Evolutionary conservation across 768 basidiomycete species (phyloP), one percentile per base, ranked within the genome.

Genomic region (Collybiopsis confluens): DNA sequence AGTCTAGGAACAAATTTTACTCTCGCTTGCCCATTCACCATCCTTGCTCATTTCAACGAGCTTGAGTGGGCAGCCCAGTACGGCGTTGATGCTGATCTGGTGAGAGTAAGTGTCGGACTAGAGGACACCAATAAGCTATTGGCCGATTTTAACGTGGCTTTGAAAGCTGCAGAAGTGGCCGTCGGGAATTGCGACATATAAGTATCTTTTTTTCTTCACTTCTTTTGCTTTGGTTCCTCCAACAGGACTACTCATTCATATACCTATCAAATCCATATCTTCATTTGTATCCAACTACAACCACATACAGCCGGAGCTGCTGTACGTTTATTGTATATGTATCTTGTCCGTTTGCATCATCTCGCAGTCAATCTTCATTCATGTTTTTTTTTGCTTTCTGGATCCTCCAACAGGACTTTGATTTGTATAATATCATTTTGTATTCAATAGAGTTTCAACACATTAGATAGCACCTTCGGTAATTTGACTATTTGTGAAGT

Each of bases 1-100:
- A 86, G 85, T 63, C 77, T 92, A 8, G 96, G 96, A 2, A 98
- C 96, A 20, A 97, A 92, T 76, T 98, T 98, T 67, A 98, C 96
- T 2, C 78, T 98, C 27, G 92, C 93, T 28, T 94, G 86, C 59
- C 96, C 95, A 23, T 98, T 92, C 65, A 90, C 92, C 9, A 84
- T 98, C 54, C 75, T 99, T 23, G 96, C 91, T 35, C 96, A 98
- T 68, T 98, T 83, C 59, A 64, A 71, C 1, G 96, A 99, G 69
- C 71, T 96, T 57, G 90, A 88, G 35, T 99, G 96, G 96, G 96
- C 95, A 15, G 85, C 81, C 46, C 71, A 76, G 56, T 96, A 82
- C 69, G 94, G 91, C 18, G 91, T 99, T 11, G 91, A 96, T 62
- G 73, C 73, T 50, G 85, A 83, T 3, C 69, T 99, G 41, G 90